Evolutionary conservation across 2,329 filamentous ascomycete species (phyloP), one percentile per base, ranked within the genome.

Genomic region (Coleophoma crateriformis): DNA sequence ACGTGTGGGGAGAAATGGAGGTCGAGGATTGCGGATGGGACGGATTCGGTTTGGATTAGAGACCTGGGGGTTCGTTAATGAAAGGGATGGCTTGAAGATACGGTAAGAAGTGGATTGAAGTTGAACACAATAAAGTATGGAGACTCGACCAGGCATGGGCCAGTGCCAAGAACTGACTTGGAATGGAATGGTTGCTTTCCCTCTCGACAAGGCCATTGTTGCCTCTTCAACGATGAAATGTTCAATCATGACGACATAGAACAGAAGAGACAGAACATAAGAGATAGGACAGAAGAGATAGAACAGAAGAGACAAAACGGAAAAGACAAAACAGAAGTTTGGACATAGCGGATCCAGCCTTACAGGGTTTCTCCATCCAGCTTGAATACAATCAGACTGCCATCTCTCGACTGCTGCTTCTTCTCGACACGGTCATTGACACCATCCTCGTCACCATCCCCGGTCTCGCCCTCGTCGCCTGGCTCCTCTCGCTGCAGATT

Each of bases 1-100:
- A 61, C 55, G 46, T 68, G 62, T 1, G 79, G 81, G 52, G 85
- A 81, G 66, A 96, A 97, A 58, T 91, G 88, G 32, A 96, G 72
- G 64, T 96, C 91, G 47, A 96, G 77, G 27, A 96, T 78, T 6
- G 89, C 91, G 47, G 84, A 89, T 4, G 82, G 78, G 19, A 87
- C 82, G 5, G 71, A 61, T 4, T 84, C 55, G 1, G 77, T 84
- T 61, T 88, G 80, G 4, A 85, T 61, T 49, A 77, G 71, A 2
- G 66, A 66, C 57, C 82, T 86, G 52, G 58, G 49, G 37, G 22
- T 45, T 48, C 22, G 15, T 38, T 38, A 38, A n/a, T 17, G 15
- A 38, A 4, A 27, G 5, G 27, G 5, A 7, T 7, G 27, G 8
- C 8, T 27, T 27, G 27, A 27, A 3, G 27, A 10, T 10, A 10